These are phyloP conservation scores for Populus trichocarpa DNA, from an alignment of 441 rosid genomes.

Conservation along the genomic window DNA sequence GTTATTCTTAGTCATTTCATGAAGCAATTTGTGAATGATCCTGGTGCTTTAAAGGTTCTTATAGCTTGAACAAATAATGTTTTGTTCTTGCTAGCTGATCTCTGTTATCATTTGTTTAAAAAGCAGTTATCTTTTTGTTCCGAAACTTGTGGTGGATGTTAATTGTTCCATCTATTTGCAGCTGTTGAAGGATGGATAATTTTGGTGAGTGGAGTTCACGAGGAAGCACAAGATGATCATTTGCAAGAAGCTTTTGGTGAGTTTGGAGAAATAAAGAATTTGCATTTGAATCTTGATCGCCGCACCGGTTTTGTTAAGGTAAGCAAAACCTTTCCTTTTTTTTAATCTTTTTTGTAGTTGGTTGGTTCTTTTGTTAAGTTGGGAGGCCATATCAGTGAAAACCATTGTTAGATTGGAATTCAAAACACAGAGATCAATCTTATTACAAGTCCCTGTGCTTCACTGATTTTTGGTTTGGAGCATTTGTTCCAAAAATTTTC, in stretches of 20 bases:
- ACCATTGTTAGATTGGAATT: background rate
- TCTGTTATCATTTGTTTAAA: background rate
- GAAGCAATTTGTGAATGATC: background rate
- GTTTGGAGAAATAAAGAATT: constrained; percentile 80
- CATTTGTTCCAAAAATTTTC: background rate
- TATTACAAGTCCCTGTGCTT: background rate
- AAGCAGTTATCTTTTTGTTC: background rate
- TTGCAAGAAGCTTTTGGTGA: constrained; percentile 79
- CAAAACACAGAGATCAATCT: background rate
- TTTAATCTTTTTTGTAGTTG: background rate
- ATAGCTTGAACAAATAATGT: background rate
- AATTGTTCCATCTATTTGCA: constrained; percentile 25
- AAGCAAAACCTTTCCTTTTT: constrained; percentile 11
- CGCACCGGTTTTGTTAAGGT: constrained; percentile 98
- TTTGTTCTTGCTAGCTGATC: background rate
- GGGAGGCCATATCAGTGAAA: background rate
- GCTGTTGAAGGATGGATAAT: constrained; percentile 98
- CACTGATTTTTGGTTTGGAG: background rate
- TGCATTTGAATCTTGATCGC: constrained; percentile 90
- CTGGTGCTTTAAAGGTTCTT: background rate
- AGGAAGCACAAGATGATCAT: constrained; percentile 97
- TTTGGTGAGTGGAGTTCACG: constrained; percentile 82
- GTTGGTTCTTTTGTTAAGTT: background rate
- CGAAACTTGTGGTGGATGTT: background rate
- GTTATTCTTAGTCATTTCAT: background rate